A percentile compares a stretch with the other conserved stretches of the same genome.
Evolutionary conservation across 352 stramenopile genomes (phyloP).

Genomic region (Thalassiosira ordinaria): DNA sequence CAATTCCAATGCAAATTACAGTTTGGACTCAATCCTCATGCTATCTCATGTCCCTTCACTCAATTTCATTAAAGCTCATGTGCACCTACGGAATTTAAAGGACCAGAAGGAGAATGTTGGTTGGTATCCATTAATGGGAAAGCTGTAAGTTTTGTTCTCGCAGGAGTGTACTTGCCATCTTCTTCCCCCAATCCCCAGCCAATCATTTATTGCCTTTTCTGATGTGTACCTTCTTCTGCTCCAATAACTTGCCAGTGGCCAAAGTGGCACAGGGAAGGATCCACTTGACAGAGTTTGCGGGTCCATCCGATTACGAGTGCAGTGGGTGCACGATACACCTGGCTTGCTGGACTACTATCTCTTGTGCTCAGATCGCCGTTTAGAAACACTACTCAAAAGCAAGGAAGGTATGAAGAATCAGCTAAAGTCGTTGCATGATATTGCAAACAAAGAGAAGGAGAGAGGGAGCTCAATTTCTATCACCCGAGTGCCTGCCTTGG

Average conservation of each 20-base stretch:
- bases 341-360: conserved; percentile 80
- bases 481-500: conserved; percentile 38
- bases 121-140: conserved; percentile 83
- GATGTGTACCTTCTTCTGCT: too few species aligned
- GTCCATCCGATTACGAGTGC: conserved; percentile 78
- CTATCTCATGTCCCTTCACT: too few species aligned
- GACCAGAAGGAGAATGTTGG: conserved; percentile 79
- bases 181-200: too few species aligned
- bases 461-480: conserved; percentile 31
- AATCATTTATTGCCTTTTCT: too few species aligned
- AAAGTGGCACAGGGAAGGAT: conserved; percentile 71
- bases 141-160: too few species aligned
- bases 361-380: conserved; percentile 69
- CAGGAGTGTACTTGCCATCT: too few species aligned
- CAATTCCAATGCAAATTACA: not conserved
- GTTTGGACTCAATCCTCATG: not conserved
- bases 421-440: conserved; percentile 51
- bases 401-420: conserved; percentile 57
- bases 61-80: conserved; percentile 39
- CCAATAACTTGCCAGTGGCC: too few species aligned
- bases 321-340: conserved; percentile 79
- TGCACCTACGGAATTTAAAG: conserved; percentile 77
- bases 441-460: conserved; percentile 52
- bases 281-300: conserved; percentile 70
- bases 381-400: conserved; percentile 55